Evolutionary conservation across 2,329 filamentous ascomycete genomes (phyloP), one percentile per base, ranked within the genome.

Genomic region (Myrmaecium sp.): DNA sequence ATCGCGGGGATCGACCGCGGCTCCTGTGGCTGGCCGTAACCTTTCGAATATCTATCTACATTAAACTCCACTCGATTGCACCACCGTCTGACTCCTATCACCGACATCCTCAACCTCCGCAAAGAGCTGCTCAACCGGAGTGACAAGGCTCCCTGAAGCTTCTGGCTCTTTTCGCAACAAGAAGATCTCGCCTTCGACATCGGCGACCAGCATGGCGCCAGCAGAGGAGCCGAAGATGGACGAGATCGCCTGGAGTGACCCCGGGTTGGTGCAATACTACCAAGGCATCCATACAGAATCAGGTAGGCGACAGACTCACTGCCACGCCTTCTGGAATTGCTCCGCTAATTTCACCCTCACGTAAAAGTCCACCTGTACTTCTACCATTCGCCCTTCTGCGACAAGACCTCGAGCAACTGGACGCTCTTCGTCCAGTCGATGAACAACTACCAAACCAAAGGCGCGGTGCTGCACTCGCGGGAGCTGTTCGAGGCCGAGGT

Each of bases 171-270:
- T n/a, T n/a, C n/a, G n/a, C n/a, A n/a, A n/a, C n/a, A n/a, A n/a
- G n/a, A n/a, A n/a, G n/a, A n/a, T n/a, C n/a, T n/a, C n/a, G n/a
- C n/a, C n/a, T n/a, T n/a, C n/a, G n/a, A n/a, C n/a, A n/a, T n/a
- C n/a, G n/a, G n/a, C n/a, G n/a, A n/a, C n/a, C 49, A 14, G 47
- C 54, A 22, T 50, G 58, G 10, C 55, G 17, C 18, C 13, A 57
- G 39, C 19, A 16, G 64, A 66, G 1, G 57, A 61, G 2, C 62
- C 65, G n/a, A n/a, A n/a, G 5, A 57, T 74, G 33, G 72, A 76
- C 46, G 72, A 77, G 55, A 73, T 74, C 33, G 67, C 71, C 57
- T 77, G 71, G 70, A 60, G 59, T 32, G 60, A 63, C 19, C 66
- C 66, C 12, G 49, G 49, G 25, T 52, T 57, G 22, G 53, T 62